Evolutionary conservation across 192 early-diverging fungal species (phyloP).

Genomic region (Coemansia sp.): DNA sequence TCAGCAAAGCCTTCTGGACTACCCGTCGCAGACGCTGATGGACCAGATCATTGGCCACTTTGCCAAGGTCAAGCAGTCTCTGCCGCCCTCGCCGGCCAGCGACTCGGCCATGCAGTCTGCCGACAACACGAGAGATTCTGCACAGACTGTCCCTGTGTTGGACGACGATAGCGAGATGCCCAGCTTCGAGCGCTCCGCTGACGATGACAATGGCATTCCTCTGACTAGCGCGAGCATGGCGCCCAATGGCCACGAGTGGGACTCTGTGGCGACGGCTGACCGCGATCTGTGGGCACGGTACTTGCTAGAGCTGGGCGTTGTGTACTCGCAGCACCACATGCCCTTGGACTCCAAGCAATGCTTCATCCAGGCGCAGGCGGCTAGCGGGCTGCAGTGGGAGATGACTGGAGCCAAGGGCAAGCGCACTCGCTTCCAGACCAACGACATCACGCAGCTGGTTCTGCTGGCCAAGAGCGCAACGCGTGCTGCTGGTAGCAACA

Average conservation of each 20-base stretch:
- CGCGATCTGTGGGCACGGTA: constrained; percentile 63
- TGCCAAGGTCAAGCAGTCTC: neutral
- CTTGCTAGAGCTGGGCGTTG: constrained; percentile 79
- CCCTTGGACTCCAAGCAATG: constrained; percentile 65
- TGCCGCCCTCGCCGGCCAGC: constrained; percentile 30
- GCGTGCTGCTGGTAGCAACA: constrained; percentile 29
- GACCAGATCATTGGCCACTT: constrained; percentile 51
- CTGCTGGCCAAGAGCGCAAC: constrained; percentile 80
- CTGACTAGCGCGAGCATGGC: neutral
- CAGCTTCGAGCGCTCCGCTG: neutral
- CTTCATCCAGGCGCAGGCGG: constrained; percentile 75
- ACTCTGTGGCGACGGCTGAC: constrained; percentile 3
- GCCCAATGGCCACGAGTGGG: constrained; percentile 13
- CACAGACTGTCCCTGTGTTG: neutral
- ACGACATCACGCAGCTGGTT: constrained; percentile 89
- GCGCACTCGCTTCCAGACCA: constrained; percentile 91
- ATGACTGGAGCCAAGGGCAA: constrained; percentile 88
- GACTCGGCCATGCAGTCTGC: neutral
- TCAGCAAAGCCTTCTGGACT: constrained; percentile 67
- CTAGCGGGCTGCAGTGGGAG: constrained; percentile 81
- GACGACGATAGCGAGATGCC: neutral
- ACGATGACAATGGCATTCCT: neutral
- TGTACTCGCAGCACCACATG: constrained; percentile 77
- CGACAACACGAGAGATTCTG: neutral
- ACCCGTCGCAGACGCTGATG: constrained; percentile 60